Evolutionary conservation across 345 rosid species (phyloP).

Genomic region (Brassica rapa): DNA sequence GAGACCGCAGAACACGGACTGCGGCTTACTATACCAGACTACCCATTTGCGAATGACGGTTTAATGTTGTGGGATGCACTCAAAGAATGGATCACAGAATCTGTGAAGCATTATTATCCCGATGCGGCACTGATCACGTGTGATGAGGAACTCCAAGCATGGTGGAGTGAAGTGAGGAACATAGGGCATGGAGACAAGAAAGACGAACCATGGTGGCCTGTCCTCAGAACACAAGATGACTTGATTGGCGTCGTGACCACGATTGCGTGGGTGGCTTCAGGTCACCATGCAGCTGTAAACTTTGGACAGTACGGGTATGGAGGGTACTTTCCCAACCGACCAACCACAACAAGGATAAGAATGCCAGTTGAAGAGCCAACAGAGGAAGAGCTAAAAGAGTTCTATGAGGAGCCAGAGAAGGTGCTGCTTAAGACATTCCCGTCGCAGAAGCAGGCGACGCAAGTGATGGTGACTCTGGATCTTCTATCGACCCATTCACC

Average conservation of each 20-base stretch:
- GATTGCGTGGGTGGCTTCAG: constrained; percentile 44
- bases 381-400: constrained; percentile 33
- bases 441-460: constrained; percentile 42
- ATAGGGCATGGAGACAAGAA: constrained; percentile 43
- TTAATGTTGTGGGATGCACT: constrained; percentile 39
- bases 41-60: constrained; percentile 44
- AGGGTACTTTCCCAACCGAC: constrained; percentile 45
- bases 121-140: constrained; percentile 5
- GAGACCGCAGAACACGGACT: constrained; percentile 31
- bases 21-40: constrained; percentile 36
- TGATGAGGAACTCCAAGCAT: constrained; percentile 41
- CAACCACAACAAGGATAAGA: constrained; percentile 35
- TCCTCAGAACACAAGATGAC: constrained; percentile 38
- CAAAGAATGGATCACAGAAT: constrained; percentile 41
- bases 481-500: constrained; percentile 42
- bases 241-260: constrained; percentile 32
- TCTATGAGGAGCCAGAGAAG: constrained; percentile 35
- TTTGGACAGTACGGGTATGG: constrained; percentile 44
- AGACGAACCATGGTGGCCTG: constrained; percentile 47
- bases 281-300: constrained; percentile 45
- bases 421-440: constrained; percentile 33
- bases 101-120: constrained; percentile 37
- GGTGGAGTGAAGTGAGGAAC: constrained; percentile 42
- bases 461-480: constrained; percentile 41
- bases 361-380: constrained; percentile 41